Evolutionary conservation across 2,329 filamentous ascomycete species (phyloP).

Genomic region (Alternaria gansuensis): DNA sequence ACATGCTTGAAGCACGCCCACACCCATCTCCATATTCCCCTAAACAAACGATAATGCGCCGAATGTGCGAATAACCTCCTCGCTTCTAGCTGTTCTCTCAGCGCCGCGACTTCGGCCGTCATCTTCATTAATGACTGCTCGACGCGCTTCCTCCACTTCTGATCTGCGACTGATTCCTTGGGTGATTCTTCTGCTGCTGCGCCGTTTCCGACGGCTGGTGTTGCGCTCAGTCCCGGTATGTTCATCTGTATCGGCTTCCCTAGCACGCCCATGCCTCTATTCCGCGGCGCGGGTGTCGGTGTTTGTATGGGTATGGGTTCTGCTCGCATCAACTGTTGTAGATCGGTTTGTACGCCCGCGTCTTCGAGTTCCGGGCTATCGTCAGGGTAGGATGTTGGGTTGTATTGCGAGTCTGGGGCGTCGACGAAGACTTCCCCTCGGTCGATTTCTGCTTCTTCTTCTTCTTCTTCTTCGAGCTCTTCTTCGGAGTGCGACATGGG

Average conservation of each 20-base stretch:
- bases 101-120: conserved; percentile 88
- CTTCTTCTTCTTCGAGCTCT: conserved; percentile 55
- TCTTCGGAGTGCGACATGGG: conserved; percentile 81
- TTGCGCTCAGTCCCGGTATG: conserved; percentile 24
- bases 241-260: conserved; percentile 37
- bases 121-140: conserved; percentile 87
- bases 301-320: conserved; percentile 23
- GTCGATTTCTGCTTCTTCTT: conserved; percentile 44
- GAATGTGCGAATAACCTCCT: conserved; percentile 74
- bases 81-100: conserved; percentile 87
- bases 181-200: not conserved
- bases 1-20: conserved; percentile 84
- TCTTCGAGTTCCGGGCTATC: conserved; percentile 39
- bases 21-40: conserved; percentile 56
- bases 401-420: conserved; percentile 59
- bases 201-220: conserved; percentile 8
- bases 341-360: conserved; percentile 25
- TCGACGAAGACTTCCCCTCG: conserved; percentile 58
- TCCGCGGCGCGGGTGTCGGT: conserved; percentile 32
- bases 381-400: conserved; percentile 29
- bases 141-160: conserved; percentile 80
- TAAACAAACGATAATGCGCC: conserved; percentile 68
- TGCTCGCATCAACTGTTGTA: conserved; percentile 25
- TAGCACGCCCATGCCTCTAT: conserved; percentile 23
- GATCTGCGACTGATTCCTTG: conserved; percentile 48